A percentile compares a stretch with the other conserved stretches of the same genome.
Conservation (phyloP, 371 early-diverging fungal species). For the Mortierella sp. region DNA sequence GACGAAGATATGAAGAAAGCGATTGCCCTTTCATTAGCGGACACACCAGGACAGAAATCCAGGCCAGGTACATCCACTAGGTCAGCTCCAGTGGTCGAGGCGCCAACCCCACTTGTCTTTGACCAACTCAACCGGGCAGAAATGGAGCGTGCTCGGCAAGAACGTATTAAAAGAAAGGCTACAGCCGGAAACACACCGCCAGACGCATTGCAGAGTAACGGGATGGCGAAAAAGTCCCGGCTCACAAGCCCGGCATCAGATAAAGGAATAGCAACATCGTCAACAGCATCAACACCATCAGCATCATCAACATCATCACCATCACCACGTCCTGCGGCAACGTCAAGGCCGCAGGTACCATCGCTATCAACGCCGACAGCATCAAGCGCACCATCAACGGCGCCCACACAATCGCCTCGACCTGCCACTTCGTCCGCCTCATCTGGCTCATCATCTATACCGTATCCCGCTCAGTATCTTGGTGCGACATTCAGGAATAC, state of each 20-base stretch:
- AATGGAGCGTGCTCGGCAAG: too few relatives aligned
- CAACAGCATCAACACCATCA: neutral
- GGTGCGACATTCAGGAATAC: slow-evolving; percentile 45
- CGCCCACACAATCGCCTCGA: neutral
- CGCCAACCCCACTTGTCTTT: too few relatives aligned
- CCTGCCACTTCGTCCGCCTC: neutral
- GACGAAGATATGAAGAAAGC: slow-evolving; percentile 32
- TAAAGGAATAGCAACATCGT: too few relatives aligned
- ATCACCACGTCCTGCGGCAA: neutral
- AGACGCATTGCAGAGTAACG: too few relatives aligned
- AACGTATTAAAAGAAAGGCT: too few relatives aligned
- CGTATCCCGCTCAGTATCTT: slow-evolving; percentile 2
- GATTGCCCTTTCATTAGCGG: slow-evolving; percentile 20
- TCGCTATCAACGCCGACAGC: neutral
- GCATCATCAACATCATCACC: neutral
- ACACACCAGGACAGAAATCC: neutral
- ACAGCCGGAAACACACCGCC: too few relatives aligned
- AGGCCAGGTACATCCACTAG: neutral
- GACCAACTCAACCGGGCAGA: too few relatives aligned
- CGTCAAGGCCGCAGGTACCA: neutral
- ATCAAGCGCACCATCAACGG: neutral
- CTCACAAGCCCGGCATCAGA: too few relatives aligned
- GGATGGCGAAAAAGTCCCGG: too few relatives aligned
- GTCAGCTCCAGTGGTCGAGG: too few relatives aligned
- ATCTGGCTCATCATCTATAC: neutral